phyloP scores from a whole-genome alignment of 78 protist genomes.

The Dictyostelium discoideum region dicty_2.7 NC_007091.3:1489501-1490000 shows the following conservation, averaged over 20 bases:
- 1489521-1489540: background rate
- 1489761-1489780: background rate
- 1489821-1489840: background rate
- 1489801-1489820: constrained; percentile 4
- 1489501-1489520: background rate
- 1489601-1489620: background rate
- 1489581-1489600: background rate
- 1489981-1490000: no score
- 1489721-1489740: background rate
- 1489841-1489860: constrained; percentile 3
- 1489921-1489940: background rate
- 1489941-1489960: no score
- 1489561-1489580: background rate
- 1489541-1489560: background rate
- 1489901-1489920: background rate
- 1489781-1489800: background rate
- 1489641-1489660: background rate
- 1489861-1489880: background rate
- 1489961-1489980: no score
- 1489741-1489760: constrained; percentile 19
- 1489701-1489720: background rate
- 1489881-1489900: background rate
- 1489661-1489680: background rate
- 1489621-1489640: background rate
- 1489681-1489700: background rate